These are phyloP conservation scores for Paradendryphiella salina DNA, from an alignment of 2,329 filamentous ascomycete genomes.

Conservation along the genomic window DNA sequence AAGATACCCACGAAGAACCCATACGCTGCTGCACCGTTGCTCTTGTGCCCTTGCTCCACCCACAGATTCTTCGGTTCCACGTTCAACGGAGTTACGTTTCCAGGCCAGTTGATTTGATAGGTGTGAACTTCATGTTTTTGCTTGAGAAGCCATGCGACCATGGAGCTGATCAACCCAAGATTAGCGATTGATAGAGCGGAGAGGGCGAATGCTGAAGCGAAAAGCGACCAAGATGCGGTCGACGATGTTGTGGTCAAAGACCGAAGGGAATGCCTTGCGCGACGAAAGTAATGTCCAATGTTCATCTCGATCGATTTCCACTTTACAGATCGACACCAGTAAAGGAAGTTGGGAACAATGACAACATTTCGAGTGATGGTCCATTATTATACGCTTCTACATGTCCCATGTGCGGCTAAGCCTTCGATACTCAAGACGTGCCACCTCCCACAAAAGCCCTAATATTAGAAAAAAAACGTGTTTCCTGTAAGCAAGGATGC, in stretches of 20 bases:
- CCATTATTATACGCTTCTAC: conserved; percentile 11
- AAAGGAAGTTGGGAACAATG: not conserved
- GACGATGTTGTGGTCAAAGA: conserved; percentile 9
- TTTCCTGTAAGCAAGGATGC: conserved; percentile 7
- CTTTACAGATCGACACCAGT: not conserved
- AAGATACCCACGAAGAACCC: conserved; percentile 40
- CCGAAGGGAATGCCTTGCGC: conserved; percentile 1
- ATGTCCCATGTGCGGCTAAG: conserved; percentile 6
- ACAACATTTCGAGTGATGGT: not conserved
- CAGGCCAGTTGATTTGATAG: conserved; percentile 32
- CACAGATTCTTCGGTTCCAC: conserved; percentile 35
- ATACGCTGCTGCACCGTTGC: conserved; percentile 39
- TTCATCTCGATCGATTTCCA: conserved; percentile 11
- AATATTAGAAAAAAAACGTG: conserved; percentile 17
- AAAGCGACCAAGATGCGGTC: conserved; percentile 22
- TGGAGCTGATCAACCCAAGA: conserved; percentile 37
- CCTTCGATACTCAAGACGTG: conserved; percentile 16
- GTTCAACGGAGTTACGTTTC: conserved; percentile 23
- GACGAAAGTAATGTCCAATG: conserved; percentile 6
- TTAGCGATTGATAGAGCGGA: conserved; percentile 38
- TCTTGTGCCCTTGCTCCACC: conserved; percentile 36
- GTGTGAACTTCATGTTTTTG: conserved; percentile 34
- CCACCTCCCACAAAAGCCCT: conserved; percentile 2
- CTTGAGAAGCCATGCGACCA: conserved; percentile 39
- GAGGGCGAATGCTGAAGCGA: conserved; percentile 29